Base-by-base conservation (phyloP, 192 early-diverging fungal genomes). In the Coemansia sp. region DNA sequence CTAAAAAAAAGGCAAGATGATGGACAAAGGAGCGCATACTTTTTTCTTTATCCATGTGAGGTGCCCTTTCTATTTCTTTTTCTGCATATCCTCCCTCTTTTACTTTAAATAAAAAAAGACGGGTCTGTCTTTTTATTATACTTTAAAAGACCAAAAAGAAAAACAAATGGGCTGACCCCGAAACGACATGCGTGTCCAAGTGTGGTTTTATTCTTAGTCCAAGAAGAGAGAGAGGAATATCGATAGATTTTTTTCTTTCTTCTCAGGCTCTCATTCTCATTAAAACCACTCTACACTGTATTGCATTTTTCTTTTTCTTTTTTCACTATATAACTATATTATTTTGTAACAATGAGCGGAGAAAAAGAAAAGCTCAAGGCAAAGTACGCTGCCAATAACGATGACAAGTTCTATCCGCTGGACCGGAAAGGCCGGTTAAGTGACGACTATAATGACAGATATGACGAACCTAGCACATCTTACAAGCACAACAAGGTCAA, bases 391-490 rank as follows among this genome's bases (percentile, higher is more conserved):
- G 29, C 52, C 25, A 21, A 58, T n/a, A 56, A 66, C 42, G 39
- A 55, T 30, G 26, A 57, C 1, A 13, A n/a, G 18, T 33, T 43
- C 39, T 51, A 51, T 28, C 48, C 48, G 48, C 48, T 25, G 25
- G 48, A 51, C 48, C 21, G 25, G 48, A 23, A 51, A 9, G 55
- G 55, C 55, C 55, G 55, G 28, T 31, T 57, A 7, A 57, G 55
- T 12, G 51, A 61, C 10, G 63, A 71, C 40, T 58, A 67, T 20
- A 35, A 49, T 25, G 43, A 42, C 66, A 58, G 25, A 12, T 66
- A 49, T 21, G 33, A 59, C 43, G 49, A 52, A 29, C 15, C 40
- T n/a, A 43, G 4, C 40, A 18, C 15, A 18, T 4, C 18, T 16
- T 16, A 43, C 12, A 43, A 2, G 18, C 23, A 57, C 1, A 16